A percentile compares a stretch with the other conserved stretches of the same genome.
These are phyloP conservation scores for Trichosporon coremiiforme DNA, from an alignment of 1,284 basidiomycete genomes.

Conservation along the genomic window DNA sequence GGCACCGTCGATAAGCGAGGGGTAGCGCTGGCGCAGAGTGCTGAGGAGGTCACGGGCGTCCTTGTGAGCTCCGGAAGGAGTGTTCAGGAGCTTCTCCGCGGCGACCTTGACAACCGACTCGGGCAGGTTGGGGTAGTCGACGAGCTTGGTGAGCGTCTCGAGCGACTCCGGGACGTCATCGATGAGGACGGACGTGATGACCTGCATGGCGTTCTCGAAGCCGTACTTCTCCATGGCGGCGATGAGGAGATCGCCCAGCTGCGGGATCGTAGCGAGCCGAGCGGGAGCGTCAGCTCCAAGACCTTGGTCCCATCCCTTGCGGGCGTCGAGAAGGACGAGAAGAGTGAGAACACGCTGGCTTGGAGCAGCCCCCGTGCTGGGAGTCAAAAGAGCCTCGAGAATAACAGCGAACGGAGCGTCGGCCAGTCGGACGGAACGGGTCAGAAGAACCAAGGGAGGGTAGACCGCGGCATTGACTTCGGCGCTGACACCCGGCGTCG, in stretches of 20 bases:
- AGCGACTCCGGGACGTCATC: conserved; percentile 30
- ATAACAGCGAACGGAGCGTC: conserved; percentile 50
- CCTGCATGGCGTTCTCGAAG: conserved; percentile 42
- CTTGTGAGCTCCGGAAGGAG: conserved; percentile 30
- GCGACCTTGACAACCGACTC: conserved; percentile 36
- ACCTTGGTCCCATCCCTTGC: conserved; percentile 40
- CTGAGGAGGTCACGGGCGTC: conserved; percentile 39
- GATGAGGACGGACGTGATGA: conserved; percentile 36
- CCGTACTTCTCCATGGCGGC: conserved; percentile 51
- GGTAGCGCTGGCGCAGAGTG: conserved; percentile 50
- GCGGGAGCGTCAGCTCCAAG: conserved; percentile 39
- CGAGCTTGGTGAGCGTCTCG: conserved; percentile 34
- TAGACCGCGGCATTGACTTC: conserved; percentile 55
- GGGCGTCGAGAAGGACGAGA: conserved; percentile 51
- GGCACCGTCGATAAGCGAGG: conserved; percentile 43
- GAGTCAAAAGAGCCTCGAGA: conserved; percentile 45
- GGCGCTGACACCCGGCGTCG: conserved; percentile 39
- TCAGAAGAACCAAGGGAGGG: conserved; percentile 52
- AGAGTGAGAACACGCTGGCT: conserved; percentile 52
- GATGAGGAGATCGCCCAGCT: conserved; percentile 44
- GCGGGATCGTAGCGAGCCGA: conserved; percentile 38
- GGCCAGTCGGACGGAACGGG: conserved; percentile 49
- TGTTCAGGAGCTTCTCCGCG: conserved; percentile 38
- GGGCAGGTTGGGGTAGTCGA: conserved; percentile 41
- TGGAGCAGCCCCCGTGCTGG: conserved; percentile 47